Percentiles rank a stretch among this genome's conserved stretches.
Conservation (phyloP, 345 rosid species). For the Populus ilicifolia region DNA sequence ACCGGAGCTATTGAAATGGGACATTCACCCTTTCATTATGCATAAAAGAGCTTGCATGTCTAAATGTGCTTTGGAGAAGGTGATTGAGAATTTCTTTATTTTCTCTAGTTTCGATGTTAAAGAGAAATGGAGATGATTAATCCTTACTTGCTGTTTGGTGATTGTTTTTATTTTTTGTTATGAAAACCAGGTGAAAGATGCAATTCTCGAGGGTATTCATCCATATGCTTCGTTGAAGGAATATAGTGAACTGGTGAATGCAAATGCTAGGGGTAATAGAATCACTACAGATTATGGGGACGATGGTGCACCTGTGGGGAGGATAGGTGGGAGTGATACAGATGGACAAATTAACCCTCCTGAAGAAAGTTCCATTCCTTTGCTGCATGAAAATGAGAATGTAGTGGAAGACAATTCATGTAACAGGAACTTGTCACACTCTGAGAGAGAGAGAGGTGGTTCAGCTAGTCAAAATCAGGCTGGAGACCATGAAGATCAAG, state of each 20-base stretch:
- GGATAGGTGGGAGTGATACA: constrained; percentile 9
- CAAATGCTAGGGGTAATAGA: constrained; percentile 9
- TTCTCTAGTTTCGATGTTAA: constrained; percentile 1
- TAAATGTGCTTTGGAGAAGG: constrained; percentile 46
- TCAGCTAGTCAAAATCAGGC: constrained; percentile 15
- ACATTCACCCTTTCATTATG: constrained; percentile 40
- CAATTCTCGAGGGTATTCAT: constrained; percentile 26
- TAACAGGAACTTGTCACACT: constrained; percentile 5
- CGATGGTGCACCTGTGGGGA: constrained; percentile 1
- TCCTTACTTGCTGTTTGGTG: not conserved
- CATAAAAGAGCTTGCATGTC: constrained; percentile 52
- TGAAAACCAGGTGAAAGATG: constrained; percentile 47
- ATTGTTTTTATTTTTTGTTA: constrained; percentile 1
- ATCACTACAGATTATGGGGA: not conserved
- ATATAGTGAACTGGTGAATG: constrained; percentile 31
- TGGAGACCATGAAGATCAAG: constrained; percentile 11
- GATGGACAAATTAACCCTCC: constrained; percentile 11
- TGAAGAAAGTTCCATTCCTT: constrained; percentile 19
- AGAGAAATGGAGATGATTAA: not conserved
- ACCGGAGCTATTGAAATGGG: constrained; percentile 43
- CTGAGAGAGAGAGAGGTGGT: constrained; percentile 33
- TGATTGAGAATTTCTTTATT: constrained; percentile 10
- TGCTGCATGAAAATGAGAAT: constrained; percentile 16
- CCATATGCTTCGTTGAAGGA: constrained; percentile 31
- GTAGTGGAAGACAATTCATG: constrained; percentile 8